phyloP scores from a whole-genome alignment of 495 filamentous ascomycete genomes.

The Daldinia childiae region DNA sequence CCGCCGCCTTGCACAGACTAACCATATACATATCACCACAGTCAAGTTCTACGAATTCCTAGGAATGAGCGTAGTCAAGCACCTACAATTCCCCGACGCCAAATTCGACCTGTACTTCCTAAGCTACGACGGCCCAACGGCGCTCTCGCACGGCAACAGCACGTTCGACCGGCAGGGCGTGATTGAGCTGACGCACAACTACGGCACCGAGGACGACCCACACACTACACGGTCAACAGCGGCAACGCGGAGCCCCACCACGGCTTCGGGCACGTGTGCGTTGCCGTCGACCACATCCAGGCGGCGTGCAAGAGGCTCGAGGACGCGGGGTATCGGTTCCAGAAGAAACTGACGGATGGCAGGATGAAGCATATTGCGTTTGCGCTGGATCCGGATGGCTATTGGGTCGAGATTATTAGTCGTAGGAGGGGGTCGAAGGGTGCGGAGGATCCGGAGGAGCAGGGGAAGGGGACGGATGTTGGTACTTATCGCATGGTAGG shows the following conservation, averaged over 20 bases:
- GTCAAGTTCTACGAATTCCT: slow-evolving; percentile 96
- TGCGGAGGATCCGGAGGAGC: slow-evolving; percentile 49
- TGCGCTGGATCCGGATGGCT: slow-evolving; percentile 90
- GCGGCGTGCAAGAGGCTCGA: slow-evolving; percentile 87
- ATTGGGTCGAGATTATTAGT: slow-evolving; percentile 83
- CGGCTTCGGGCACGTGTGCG: slow-evolving; percentile 90
- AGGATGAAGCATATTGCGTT: slow-evolving; percentile 92
- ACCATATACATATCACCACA: slow-evolving; percentile 31
- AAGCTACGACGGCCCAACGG: slow-evolving; percentile 72
- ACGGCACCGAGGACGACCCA: slow-evolving; percentile 89
- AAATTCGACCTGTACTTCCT: slow-evolving; percentile 94
- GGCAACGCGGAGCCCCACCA: slow-evolving; percentile 88
- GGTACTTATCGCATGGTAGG: slow-evolving; percentile 57
- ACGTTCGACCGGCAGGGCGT: slow-evolving; percentile 88
- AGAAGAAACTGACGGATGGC: slow-evolving; percentile 92
- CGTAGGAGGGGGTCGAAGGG: slow-evolving; percentile 49
- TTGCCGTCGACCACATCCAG: slow-evolving; percentile 91
- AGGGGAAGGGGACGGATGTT: slow-evolving; percentile 51
- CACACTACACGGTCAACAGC: slow-evolving; percentile 82
- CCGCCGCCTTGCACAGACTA: neutral
- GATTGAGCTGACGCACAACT: slow-evolving; percentile 96
- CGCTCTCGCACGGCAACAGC: slow-evolving; percentile 67
- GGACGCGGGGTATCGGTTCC: slow-evolving; percentile 88
- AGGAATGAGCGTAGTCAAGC: slow-evolving; percentile 83
- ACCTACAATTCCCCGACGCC: slow-evolving; percentile 73